These are phyloP conservation scores for Brasenia schreberi DNA, from an alignment of 164 flowering plant genomes.

Conservation along the genomic window DNA sequence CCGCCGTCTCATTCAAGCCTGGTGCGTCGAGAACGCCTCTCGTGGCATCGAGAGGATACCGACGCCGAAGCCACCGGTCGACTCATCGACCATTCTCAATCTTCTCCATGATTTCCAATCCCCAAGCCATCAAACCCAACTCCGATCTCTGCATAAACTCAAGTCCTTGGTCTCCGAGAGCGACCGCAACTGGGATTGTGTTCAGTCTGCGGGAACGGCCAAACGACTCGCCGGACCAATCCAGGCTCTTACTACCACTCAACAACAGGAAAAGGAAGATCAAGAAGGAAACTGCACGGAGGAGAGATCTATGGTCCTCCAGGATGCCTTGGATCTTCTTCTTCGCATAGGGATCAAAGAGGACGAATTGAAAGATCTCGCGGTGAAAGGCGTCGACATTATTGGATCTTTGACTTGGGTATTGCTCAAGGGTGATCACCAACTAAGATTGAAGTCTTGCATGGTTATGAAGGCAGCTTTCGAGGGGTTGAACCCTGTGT, in stretches of 20 bases:
- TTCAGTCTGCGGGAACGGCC: not conserved
- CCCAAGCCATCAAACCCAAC: conserved; percentile 7
- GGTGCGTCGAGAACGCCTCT: conserved; percentile 12
- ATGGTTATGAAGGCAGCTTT: conserved; percentile 21
- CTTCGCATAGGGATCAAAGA: too few species aligned
- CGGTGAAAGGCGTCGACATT: too few species aligned
- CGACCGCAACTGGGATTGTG: not conserved
- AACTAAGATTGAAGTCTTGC: not conserved
- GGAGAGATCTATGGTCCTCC: too few species aligned
- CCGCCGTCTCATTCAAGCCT: conserved; percentile 38
- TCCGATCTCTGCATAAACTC: conserved; percentile 32
- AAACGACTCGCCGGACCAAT: too few species aligned
- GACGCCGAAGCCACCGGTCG: not conserved
- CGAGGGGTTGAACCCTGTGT: conserved; percentile 21
- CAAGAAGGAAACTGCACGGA: too few species aligned
- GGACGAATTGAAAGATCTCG: too few species aligned
- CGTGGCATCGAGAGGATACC: not conserved
- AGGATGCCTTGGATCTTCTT: too few species aligned
- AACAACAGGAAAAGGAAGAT: too few species aligned
- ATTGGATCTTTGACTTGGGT: too few species aligned
- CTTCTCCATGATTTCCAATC: conserved; percentile 37
- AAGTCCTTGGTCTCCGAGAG: conserved; percentile 14
- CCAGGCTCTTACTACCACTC: too few species aligned
- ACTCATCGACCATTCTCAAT: conserved; percentile 17
- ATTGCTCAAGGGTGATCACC: too few species aligned